Base-by-base conservation (phyloP, 2,329 filamentous ascomycete species). In the Fusarium decemcellulare region DNA sequence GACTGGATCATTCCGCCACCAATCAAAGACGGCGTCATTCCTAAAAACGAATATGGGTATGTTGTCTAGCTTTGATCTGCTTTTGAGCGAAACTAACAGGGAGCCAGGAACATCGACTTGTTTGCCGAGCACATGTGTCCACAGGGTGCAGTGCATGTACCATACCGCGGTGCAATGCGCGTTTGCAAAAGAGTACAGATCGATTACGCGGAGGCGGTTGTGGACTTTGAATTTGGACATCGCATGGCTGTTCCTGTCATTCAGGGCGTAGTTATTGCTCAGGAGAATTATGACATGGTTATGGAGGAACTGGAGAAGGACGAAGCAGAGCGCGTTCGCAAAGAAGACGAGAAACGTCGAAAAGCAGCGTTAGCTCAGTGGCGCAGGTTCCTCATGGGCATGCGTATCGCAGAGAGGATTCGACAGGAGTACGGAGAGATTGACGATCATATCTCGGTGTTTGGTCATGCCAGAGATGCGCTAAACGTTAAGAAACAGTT, bases 101-200 rank as follows among this genome's bases (percentile, higher is more conserved):
- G 8, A 6, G 10, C 4, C 14, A 83, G 81, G 9, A 99, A 99
- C 72, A 98, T 99, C 66, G 96, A 99, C 78, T 89, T 97, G 58
- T 99, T 97, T 77, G 95, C 93, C 0, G 92, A 94, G 40, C 94
- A 93, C 67, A 98, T 99, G 96, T 91, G 97, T 29, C 96, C 96
- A 0, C 52, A 76, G 72, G 94, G 96, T 0, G 95, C 95, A 3
- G 88, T 92, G 0, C 96, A 99, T 77, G 86, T 98, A 2, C 94
- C 94, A 0, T 90, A 91, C 57, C 89, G 91, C 47, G 93, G 93
- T 1, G 92, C 91, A 0, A 90, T 91, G 34, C 90, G 91, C 50
- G 88, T 98, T 2, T 98, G 95, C 79, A 94, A 93, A 77, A 91
- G 92, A 65, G 84, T 99, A 0, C 89, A 90, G 5, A 92, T 98